Evolutionary conservation across 2,329 filamentous ascomycete species (phyloP), one percentile per base, ranked within the genome.

Genomic region (Colletotrichum navitas): DNA sequence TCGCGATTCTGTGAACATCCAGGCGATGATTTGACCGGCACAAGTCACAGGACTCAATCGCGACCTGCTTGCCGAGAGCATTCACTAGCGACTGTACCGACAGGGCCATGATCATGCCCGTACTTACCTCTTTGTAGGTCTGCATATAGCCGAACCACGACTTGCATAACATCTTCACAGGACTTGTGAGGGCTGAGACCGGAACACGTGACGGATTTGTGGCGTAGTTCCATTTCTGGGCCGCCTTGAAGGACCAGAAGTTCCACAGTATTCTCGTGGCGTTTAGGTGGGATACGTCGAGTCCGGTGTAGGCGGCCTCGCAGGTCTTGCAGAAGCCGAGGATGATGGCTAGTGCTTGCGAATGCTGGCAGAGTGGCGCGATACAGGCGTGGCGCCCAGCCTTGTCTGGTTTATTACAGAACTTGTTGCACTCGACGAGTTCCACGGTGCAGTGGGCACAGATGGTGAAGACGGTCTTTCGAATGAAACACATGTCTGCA

Each of bases 191-290:
- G 21, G 29, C 61, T 14, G n/a, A 12, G 14, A 34, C 24, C 36
- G 71, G 66, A 2, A 73, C 45, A 21, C 21, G 29, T 5, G 24
- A 6, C 6, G 67, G 26, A 1, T 66, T 52, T 11, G 64, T 67
- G 1, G 59, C 36, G 6, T n/a, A 24, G 59, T 47, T 21, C 71
- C 49, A 59, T 18, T 41, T 43, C 11, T 60, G 43, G 8, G 18
- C 24, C n/a, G 49, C 43, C 36, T 73, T 73, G 67, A 67, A 73
- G 5, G 47, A 32, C 71, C 71, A 73, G 41, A 63, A 73, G 16
- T 63, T 66, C 11, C 32, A 36, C n/a, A 71, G 16, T 4, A 71
- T 34, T 0, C 39, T n/a, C 24, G 36, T 47, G 21, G 66, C 49
- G n/a, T 21, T 58, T 29, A 61, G n/a, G 4, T 29, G 10, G 32